Conservation (phyloP, 768 basidiomycete species). For the Cyclocybe aegerita region DNA sequence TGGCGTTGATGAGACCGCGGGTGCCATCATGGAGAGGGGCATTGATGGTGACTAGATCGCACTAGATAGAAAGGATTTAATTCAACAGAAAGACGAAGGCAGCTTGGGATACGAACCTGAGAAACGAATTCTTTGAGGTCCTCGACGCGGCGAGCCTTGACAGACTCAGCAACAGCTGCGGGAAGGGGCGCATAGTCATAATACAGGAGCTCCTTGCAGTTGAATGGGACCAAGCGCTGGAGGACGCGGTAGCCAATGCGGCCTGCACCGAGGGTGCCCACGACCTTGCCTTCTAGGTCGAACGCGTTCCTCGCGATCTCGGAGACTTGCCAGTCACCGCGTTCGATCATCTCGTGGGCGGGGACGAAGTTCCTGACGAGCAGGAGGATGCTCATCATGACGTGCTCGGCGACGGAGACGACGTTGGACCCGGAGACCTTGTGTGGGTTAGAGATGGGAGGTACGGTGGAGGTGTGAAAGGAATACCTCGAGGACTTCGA, state of each 20-base stretch:
- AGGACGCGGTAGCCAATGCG: constrained; percentile 86
- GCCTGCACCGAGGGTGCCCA: constrained; percentile 84
- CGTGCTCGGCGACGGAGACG: constrained; percentile 89
- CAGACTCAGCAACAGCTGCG: constrained; percentile 60
- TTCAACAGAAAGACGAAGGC: not conserved
- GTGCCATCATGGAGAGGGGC: constrained; percentile 88
- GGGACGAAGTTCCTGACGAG: constrained; percentile 90
- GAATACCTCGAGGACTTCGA: constrained; percentile 73
- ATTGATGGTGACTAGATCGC: constrained; percentile 83
- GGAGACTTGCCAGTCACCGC: constrained; percentile 87
- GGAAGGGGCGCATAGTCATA: constrained; percentile 82
- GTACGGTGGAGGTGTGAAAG: not conserved
- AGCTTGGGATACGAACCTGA: constrained; percentile 21
- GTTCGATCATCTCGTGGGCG: constrained; percentile 87
- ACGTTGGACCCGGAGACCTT: constrained; percentile 87
- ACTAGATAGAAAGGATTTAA: constrained; percentile 30
- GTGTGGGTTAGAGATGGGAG: constrained; percentile 8
- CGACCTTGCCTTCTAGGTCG: constrained; percentile 89
- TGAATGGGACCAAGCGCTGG: constrained; percentile 77
- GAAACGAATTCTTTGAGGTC: constrained; percentile 66
- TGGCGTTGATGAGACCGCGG: constrained; percentile 74
- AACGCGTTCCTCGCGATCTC: constrained; percentile 80
- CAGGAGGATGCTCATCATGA: constrained; percentile 86
- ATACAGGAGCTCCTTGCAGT: constrained; percentile 89
- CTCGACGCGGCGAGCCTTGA: constrained; percentile 73